Percentiles rank a stretch among this genome's conserved stretches.
These are phyloP conservation scores for Leccinellum albellum DNA, from an alignment of 768 basidiomycete species.

Conservation along the genomic window DNA sequence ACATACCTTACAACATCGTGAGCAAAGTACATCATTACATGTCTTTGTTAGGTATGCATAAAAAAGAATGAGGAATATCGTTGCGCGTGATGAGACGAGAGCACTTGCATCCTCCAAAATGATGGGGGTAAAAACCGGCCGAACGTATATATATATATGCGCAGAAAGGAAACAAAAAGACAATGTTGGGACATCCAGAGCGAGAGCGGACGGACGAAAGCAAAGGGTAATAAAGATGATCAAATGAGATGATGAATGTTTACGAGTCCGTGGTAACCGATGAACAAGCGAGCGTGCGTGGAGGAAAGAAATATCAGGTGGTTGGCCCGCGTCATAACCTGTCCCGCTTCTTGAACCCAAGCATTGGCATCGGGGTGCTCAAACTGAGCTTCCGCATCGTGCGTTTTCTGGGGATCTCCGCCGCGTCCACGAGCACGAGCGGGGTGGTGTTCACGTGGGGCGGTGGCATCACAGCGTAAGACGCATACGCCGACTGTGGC, in stretches of 20 bases:
- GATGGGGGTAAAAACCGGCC: neutral
- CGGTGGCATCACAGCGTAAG: constrained; percentile 15
- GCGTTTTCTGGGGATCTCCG: constrained; percentile 28
- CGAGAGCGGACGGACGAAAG: constrained; percentile 4
- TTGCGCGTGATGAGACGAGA: constrained; percentile 14
- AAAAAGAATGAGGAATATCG: constrained; percentile 12
- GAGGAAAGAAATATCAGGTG: neutral
- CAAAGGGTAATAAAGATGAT: constrained; percentile 28
- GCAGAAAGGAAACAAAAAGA: neutral
- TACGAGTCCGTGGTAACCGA: neutral
- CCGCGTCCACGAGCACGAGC: constrained; percentile 16
- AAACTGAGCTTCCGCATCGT: constrained; percentile 68
- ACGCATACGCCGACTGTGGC: constrained; percentile 28
- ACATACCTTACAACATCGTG: constrained; percentile 17
- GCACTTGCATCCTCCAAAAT: constrained; percentile 11
- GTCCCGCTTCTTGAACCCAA: constrained; percentile 53
- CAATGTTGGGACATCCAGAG: neutral
- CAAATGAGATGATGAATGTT: constrained; percentile 10
- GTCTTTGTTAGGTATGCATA: constrained; percentile 24
- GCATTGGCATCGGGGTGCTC: constrained; percentile 54
- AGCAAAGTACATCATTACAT: constrained; percentile 26
- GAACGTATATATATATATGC: constrained; percentile 5
- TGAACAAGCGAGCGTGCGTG: neutral
- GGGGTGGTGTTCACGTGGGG: constrained; percentile 16
- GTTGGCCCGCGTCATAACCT: constrained; percentile 31